phyloP scores from a whole-genome alignment of 2,329 filamentous ascomycete genomes.

The Polytolypa hystricis region DNA sequence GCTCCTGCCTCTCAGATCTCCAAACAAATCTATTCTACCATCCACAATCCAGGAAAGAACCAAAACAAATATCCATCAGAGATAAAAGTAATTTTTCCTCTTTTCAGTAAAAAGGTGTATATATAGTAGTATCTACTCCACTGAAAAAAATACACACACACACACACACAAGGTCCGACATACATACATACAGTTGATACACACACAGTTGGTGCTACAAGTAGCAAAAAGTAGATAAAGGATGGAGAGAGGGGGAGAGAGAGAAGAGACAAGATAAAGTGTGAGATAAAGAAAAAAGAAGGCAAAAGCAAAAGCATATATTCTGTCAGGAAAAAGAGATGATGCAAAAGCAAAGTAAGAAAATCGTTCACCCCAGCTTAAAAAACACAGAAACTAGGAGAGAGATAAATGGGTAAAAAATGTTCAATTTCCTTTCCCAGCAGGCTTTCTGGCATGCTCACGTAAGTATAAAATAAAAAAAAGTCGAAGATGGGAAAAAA shows the following conservation, averaged over 20 bases:
- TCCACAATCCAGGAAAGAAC: too few species aligned
- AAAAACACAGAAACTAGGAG: constrained; percentile 30
- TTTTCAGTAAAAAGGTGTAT: too few species aligned
- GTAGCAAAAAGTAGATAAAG: too few species aligned
- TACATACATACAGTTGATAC: too few species aligned
- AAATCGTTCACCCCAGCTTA: neutral
- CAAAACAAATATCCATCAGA: too few species aligned
- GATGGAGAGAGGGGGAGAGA: neutral
- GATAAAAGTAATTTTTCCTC: too few species aligned
- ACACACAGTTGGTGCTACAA: too few species aligned
- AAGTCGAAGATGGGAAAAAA: constrained; percentile 12
- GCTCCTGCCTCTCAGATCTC: too few species aligned
- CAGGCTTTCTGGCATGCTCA: constrained; percentile 30
- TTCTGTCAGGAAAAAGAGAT: neutral
- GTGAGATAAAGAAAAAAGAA: neutral
- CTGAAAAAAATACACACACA: too few species aligned
- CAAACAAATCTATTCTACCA: too few species aligned
- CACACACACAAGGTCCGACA: too few species aligned
- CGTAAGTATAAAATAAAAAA: constrained; percentile 18
- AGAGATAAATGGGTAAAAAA: constrained; percentile 27
- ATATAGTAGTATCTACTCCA: too few species aligned
- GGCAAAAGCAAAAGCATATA: neutral
- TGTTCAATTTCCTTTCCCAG: constrained; percentile 27
- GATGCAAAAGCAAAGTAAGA: neutral
- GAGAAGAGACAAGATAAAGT: neutral